Conservation (phyloP, 2,329 filamentous ascomycete species). For the Ceratocystis cacaofunesta region DNA sequence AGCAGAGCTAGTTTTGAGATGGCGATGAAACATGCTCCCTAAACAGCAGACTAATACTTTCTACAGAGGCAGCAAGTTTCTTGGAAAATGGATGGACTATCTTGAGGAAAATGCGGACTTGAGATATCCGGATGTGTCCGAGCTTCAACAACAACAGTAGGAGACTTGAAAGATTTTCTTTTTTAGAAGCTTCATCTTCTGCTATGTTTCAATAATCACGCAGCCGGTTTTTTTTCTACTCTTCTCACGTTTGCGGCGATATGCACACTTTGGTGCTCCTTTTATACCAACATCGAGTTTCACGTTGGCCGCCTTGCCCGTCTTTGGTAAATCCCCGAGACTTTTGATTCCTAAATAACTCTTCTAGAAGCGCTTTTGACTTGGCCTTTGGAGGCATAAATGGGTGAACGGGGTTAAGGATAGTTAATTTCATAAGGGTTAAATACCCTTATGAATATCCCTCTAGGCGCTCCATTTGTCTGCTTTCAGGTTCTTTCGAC, state of each 20-base stretch:
- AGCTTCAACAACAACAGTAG: conserved; percentile 20
- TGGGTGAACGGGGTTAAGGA: not conserved
- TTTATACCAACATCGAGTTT: not conserved
- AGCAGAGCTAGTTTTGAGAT: not conserved
- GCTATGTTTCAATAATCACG: not conserved
- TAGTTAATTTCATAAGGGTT: not conserved
- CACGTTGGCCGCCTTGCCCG: not conserved
- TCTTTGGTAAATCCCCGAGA: conserved; percentile 3
- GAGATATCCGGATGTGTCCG: conserved; percentile 60
- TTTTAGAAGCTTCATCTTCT: not conserved
- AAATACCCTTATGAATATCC: not conserved
- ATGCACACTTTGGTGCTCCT: not conserved
- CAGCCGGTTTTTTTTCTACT: not conserved
- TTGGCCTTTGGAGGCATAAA: not conserved
- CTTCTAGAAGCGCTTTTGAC: not conserved
- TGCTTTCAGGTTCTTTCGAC: not conserved
- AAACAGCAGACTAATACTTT: not conserved
- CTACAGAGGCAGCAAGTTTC: conserved; percentile 63
- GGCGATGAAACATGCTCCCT: not conserved
- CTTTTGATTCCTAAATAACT: not conserved
- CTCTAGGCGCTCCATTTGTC: not conserved
- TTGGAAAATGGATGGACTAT: conserved; percentile 82
- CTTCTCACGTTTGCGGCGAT: not conserved
- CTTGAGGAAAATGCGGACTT: conserved; percentile 83
- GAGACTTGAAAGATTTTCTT: not conserved